phyloP scores from a whole-genome alignment of 192 early-diverging fungal species.

The Coemansia sp. region DNA sequence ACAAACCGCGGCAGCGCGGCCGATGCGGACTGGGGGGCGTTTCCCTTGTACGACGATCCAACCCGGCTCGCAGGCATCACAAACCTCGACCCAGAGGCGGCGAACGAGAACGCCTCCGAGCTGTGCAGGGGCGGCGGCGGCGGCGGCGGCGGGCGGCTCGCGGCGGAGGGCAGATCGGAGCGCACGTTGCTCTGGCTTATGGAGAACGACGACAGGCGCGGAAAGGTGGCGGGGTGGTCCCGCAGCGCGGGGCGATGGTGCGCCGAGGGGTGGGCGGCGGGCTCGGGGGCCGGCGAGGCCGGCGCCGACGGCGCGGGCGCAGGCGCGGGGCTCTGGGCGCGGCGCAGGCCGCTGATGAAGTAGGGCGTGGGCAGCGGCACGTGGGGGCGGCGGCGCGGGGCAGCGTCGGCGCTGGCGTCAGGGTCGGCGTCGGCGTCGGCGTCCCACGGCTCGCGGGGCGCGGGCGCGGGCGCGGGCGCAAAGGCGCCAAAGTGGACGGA shows the following conservation, averaged over 20 bases:
- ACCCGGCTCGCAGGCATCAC: conserved; percentile 32
- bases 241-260: conserved; percentile 8
- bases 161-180: conserved; percentile 14
- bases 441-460: conserved; percentile 49
- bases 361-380: conserved; percentile 38
- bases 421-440: conserved; percentile 7
- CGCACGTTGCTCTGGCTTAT: conserved; percentile 53
- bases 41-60: conserved; percentile 12
- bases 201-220: conserved; percentile 48
- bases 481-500: conserved; percentile 49
- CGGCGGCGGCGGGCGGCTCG: neutral
- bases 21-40: neutral
- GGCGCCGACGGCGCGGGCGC: conserved; percentile 11
- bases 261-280: neutral
- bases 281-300: conserved; percentile 17
- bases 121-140: conserved; percentile 1
- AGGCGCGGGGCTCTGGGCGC: conserved; percentile 9
- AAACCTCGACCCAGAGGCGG: conserved; percentile 13
- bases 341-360: conserved; percentile 39
- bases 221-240: conserved; percentile 34
- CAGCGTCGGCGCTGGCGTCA: conserved; percentile 29
- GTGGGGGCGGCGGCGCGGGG: conserved; percentile 14
- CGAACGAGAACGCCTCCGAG: neutral
- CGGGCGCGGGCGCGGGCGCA: conserved; percentile 12
- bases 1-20: neutral